Evolutionary conservation across 1,284 basidiomycete species (phyloP).

Genomic region (Moesziomyces parantarcticus): DNA sequence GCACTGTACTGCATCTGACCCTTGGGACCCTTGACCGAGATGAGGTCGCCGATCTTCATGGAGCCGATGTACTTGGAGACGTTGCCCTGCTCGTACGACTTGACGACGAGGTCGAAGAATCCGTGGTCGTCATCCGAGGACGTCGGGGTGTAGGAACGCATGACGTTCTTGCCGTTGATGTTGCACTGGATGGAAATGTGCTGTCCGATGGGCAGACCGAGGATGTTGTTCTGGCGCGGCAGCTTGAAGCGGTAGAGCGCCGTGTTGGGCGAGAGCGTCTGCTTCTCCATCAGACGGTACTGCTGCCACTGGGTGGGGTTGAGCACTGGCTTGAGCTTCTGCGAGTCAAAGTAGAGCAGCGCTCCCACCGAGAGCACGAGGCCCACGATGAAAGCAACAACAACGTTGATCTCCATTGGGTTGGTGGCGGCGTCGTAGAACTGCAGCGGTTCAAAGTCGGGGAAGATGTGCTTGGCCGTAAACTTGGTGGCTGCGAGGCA

Average conservation of each 20-base stretch:
- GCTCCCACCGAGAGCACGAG: slow-evolving; percentile 46
- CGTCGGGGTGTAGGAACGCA: slow-evolving; percentile 93
- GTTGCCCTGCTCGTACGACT: slow-evolving; percentile 97
- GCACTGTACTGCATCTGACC: slow-evolving; percentile 75
- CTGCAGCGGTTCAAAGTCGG: slow-evolving; percentile 41
- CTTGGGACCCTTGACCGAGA: slow-evolving; percentile 93
- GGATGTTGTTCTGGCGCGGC: slow-evolving; percentile 77
- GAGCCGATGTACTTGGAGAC: slow-evolving; percentile 83
- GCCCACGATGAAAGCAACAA: slow-evolving; percentile 60
- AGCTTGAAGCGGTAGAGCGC: slow-evolving; percentile 93
- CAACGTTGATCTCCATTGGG: slow-evolving; percentile 61
- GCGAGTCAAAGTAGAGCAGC: slow-evolving; percentile 55
- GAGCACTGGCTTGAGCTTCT: slow-evolving; percentile 73
- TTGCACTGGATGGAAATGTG: slow-evolving; percentile 92
- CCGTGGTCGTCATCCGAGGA: slow-evolving; percentile 91
- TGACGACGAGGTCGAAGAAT: slow-evolving; percentile 94
- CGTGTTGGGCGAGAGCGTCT: slow-evolving; percentile 90
- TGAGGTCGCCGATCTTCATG: slow-evolving; percentile 76
- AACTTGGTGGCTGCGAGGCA: slow-evolving; percentile 40
- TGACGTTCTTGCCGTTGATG: slow-evolving; percentile 88
- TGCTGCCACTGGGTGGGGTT: slow-evolving; percentile 81
- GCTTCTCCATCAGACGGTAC: slow-evolving; percentile 84
- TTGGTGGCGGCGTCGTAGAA: slow-evolving; percentile 55
- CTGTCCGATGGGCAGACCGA: slow-evolving; percentile 95
- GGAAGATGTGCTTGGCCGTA: slow-evolving; percentile 31